Percentiles rank a stretch among this genome's conserved stretches.
Conservation (phyloP, 257 asterid species). For the Agastache rugosa region DNA sequence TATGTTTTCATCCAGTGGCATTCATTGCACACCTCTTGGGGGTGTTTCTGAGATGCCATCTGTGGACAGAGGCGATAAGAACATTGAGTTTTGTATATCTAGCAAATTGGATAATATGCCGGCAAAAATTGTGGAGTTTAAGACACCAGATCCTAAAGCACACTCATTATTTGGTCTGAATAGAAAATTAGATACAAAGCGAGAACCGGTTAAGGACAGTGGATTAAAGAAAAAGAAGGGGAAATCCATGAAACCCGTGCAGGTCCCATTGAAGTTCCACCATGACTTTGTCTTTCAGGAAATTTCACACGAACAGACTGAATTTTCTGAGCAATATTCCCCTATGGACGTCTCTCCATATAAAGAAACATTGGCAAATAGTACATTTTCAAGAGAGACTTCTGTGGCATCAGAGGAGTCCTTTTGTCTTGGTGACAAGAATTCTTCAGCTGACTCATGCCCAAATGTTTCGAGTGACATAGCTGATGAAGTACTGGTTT, state of each 20-base stretch:
- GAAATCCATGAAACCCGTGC: slow-evolving; percentile 56
- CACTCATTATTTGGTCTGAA: slow-evolving; percentile 53
- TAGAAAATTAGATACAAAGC: slow-evolving; percentile 62
- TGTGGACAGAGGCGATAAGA: slow-evolving; percentile 50
- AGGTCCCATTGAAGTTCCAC: slow-evolving; percentile 48
- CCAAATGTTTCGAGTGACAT: slow-evolving; percentile 46
- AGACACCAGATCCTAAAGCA: slow-evolving; percentile 63
- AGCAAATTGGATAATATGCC: slow-evolving; percentile 51
- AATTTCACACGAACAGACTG: slow-evolving; percentile 48
- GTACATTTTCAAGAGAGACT: slow-evolving; percentile 61
- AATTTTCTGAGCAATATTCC: slow-evolving; percentile 72
- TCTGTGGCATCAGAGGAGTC: slow-evolving; percentile 79
- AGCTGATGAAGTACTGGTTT: slow-evolving; percentile 57
- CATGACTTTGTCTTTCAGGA: slow-evolving; percentile 56
- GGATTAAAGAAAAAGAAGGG: slow-evolving; percentile 79
- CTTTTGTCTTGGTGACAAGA: slow-evolving; percentile 49
- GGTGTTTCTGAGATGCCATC: slow-evolving; percentile 47
- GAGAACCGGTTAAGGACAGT: slow-evolving; percentile 63
- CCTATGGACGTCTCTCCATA: slow-evolving; percentile 97
- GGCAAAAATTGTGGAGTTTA: slow-evolving; percentile 55
- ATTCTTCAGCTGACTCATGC: slow-evolving; percentile 49
- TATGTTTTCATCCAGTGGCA: slow-evolving; percentile 43
- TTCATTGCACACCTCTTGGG: slow-evolving; percentile 42
- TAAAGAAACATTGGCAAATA: slow-evolving; percentile 60
- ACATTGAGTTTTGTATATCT: slow-evolving; percentile 59